Base-by-base conservation (phyloP, 768 basidiomycete species). In the Agaricus bisporus region DNA sequence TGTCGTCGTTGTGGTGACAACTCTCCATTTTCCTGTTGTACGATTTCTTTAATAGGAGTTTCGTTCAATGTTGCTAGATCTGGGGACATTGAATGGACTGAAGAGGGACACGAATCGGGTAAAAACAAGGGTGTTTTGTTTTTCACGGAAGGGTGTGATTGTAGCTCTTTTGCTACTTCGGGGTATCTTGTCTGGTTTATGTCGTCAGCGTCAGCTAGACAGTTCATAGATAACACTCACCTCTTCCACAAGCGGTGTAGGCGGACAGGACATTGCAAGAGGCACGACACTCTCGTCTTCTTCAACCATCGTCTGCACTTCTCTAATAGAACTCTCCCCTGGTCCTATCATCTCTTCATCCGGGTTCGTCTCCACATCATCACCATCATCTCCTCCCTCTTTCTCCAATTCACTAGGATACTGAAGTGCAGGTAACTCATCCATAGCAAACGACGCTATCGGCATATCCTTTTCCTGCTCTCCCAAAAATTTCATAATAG, bases 401-500 rank as follows among this genome's bases (percentile, higher is more conserved):
- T 26, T 20, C 14, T 44, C 43, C 17, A 4, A 4, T 22, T 49
- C 36, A 25, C 3, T 37, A 38, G 53, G 53, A 37, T 54, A 54
- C 29, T 20, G 46, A n/a, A 54, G 39, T 12, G 48, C 53, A 37
- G 53, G 53, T 26, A 54, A 22, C 36, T 26, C 17, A 28, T 15
- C 25, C 53, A 54, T 48, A 6, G 41, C 46, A 32, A 47, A 46
- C 28, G 50, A 42, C 9, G 52, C 28, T 9, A 15, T 15, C 9
- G 38, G 10, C 4, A 20, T 22, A 26, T n/a, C 12, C 29, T 2
- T 17, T 17, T 15, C 46, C 18, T 48, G 28, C 18, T 18, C n/a
- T 18, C 32, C 4, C 14, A 35, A 11, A 11, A 36, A 36, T 3
- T 18, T 18, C 15, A 35, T 4, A 12, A 35, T 17, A 9, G 4